Evolutionary conservation across 208 protist genomes (phyloP).

Genomic region (Leishmania turanica): DNA sequence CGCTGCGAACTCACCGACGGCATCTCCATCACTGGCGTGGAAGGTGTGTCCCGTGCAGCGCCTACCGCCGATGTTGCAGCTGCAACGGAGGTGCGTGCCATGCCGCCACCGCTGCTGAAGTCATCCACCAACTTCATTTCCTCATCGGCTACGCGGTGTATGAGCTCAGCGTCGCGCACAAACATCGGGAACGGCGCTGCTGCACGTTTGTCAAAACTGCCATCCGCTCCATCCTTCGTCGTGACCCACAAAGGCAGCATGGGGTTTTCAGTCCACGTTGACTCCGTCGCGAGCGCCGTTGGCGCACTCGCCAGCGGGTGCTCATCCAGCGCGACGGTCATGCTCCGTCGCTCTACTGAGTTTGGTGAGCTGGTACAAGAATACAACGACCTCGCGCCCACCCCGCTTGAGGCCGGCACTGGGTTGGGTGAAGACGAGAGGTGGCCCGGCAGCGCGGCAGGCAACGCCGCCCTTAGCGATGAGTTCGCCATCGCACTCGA

Average conservation of each 20-base stretch:
- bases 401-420: neutral
- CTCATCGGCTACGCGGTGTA: neutral
- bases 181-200: neutral
- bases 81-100: neutral
- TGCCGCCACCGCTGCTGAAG: neutral
- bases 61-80: too few relatives aligned
- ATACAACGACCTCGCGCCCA: neutral
- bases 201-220: neutral
- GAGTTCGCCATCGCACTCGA: neutral
- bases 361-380: neutral
- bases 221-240: neutral
- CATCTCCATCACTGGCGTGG: neutral
- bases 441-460: neutral
- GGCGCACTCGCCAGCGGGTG: neutral
- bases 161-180: neutral
- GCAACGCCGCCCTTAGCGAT: neutral
- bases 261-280: neutral
- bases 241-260: neutral
- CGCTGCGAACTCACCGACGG: neutral
- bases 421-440: neutral
- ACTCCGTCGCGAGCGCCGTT: too few relatives aligned
- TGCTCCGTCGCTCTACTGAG: constrained; percentile 15
- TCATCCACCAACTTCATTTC: constrained; percentile 14
- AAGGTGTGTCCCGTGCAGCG: neutral
- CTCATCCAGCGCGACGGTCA: constrained; percentile 14